Conservation (phyloP, 31 red algal genomes). For the Porphyra umbilicalis region DNA sequence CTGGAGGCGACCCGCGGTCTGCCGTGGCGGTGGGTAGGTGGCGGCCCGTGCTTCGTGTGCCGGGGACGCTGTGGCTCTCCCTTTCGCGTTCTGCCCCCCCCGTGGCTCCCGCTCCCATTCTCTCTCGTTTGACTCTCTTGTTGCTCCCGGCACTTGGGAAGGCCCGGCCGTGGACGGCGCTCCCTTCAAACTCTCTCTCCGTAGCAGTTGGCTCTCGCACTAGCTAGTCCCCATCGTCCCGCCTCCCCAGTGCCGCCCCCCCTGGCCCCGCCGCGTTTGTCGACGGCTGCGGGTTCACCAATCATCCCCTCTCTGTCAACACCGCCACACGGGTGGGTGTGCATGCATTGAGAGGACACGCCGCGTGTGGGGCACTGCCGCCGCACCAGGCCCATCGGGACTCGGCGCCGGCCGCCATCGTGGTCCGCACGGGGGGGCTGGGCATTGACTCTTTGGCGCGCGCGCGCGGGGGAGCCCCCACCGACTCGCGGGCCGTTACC, state of each 20-base stretch:
- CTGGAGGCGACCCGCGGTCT: neutral
- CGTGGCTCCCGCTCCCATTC: neutral
- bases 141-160: too few species aligned
- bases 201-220: too few species aligned
- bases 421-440: neutral
- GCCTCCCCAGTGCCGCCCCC: neutral
- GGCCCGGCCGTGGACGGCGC: too few species aligned
- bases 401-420: too few species aligned
- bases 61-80: neutral
- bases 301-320: too few species aligned
- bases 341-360: neutral
- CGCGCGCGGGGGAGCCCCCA: neutral
- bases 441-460: neutral
- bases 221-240: too few species aligned
- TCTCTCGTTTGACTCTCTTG: too few species aligned
- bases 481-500: neutral
- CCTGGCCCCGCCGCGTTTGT: neutral
- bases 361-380: neutral
- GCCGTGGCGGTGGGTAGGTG: neutral
- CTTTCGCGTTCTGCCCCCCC: neutral
- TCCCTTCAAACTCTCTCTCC: too few species aligned
- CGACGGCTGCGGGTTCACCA: neutral
- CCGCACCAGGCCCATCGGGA: too few species aligned
- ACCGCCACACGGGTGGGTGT: too few species aligned
- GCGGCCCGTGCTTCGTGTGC: too few species aligned